phyloP scores from a whole-genome alignment of 148 eudicot genomes.

The Camellia japonica region DNA sequence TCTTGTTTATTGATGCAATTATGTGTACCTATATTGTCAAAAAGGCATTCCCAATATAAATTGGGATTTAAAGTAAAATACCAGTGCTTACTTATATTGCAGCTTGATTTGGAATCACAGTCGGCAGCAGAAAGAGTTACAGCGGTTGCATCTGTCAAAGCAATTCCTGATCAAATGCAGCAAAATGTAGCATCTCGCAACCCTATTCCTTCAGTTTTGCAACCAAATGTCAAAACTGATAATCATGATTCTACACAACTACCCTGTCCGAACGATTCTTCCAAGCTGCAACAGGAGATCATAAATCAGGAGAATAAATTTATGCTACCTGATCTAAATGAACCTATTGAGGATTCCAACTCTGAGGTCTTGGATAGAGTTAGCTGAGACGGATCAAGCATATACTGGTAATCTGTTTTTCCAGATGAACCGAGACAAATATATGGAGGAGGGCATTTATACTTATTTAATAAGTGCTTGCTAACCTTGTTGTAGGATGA shows the following conservation, averaged over 20 bases:
- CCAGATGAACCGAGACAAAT: neutral
- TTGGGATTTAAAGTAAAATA: too few species aligned
- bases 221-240: neutral
- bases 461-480: conserved; percentile 7
- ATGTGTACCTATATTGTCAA: neutral
- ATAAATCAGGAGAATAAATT: conserved; percentile 16
- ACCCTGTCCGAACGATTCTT: conserved; percentile 7
- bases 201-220: conserved; percentile 1
- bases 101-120: conserved; percentile 25
- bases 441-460: too few species aligned
- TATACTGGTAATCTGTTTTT: neutral
- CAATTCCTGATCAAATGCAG: conserved; percentile 16
- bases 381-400: neutral
- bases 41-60: too few species aligned
- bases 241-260: conserved; percentile 1
- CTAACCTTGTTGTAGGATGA: conserved; percentile 27
- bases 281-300: neutral
- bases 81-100: neutral
- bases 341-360: conserved; percentile 16
- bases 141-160: conserved; percentile 8
- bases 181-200: conserved; percentile 1
- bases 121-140: conserved; percentile 3
- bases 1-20: neutral
- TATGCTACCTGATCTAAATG: conserved; percentile 42
- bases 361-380: conserved; percentile 15